Percentiles rank a stretch among this genome's conserved stretches.
Conservation (phyloP, 805 yeast genomes). For the Metschnikowia lochheadii region DNA sequence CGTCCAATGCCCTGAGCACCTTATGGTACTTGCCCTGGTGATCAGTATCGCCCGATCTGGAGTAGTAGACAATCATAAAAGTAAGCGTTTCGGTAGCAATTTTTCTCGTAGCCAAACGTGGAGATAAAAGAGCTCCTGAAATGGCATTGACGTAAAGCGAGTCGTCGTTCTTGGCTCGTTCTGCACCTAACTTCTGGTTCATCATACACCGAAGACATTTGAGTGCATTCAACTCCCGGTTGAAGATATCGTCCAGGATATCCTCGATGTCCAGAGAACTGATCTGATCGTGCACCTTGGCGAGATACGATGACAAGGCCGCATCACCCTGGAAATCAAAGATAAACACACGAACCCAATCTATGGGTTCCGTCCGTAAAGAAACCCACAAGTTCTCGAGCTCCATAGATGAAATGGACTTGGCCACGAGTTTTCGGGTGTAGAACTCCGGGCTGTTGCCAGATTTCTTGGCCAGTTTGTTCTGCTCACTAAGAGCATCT, state of each 20-base stretch:
- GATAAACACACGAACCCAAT: constrained; percentile 79
- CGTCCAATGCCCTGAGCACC: constrained; percentile 50
- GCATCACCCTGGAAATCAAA: constrained; percentile 72
- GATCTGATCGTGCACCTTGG: constrained; percentile 47
- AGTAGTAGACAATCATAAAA: constrained; percentile 40
- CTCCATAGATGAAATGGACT: constrained; percentile 62
- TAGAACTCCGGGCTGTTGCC: constrained; percentile 64
- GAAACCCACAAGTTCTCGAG: constrained; percentile 87
- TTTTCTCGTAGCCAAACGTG: constrained; percentile 69
- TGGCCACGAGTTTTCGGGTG: constrained; percentile 68
- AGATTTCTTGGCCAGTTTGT: constrained; percentile 40
- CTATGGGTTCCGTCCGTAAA: constrained; percentile 77
- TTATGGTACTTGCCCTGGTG: constrained; percentile 48
- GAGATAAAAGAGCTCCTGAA: constrained; percentile 69
- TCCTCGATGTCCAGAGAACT: constrained; percentile 24
- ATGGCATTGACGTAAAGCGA: constrained; percentile 52
- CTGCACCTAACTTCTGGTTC: constrained; percentile 60
- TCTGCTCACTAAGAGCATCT: constrained; percentile 73
- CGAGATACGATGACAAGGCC: constrained; percentile 59
- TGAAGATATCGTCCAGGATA: constrained; percentile 50
- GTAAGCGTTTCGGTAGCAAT: constrained; percentile 74
- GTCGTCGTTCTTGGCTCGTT: constrained; percentile 46
- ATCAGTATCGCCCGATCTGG: constrained; percentile 23
- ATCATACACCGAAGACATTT: constrained; percentile 73
- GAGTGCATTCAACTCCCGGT: constrained; percentile 70